Conservation (phyloP, 2,329 filamentous ascomycete genomes). For the Sporothrix protearum region DNA sequence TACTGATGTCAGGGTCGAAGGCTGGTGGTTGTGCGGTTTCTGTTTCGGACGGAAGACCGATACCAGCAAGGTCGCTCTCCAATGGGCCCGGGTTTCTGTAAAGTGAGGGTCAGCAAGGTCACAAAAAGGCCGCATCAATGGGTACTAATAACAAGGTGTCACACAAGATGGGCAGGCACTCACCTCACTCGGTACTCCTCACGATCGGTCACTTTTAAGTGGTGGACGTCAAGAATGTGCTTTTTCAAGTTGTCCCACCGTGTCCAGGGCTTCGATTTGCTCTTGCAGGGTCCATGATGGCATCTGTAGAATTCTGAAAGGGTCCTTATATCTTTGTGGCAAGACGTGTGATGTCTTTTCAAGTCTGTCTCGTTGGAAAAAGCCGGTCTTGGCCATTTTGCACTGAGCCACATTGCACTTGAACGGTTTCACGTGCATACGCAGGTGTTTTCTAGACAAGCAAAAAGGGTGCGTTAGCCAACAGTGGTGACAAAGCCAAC, state of each 20-base stretch:
- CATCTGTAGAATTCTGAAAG: not conserved
- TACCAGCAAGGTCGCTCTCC: not conserved
- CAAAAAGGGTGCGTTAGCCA: not conserved
- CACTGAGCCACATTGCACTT: not conserved
- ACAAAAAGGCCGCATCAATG: too few species aligned
- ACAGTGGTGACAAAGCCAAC: not conserved
- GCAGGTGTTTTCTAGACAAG: not conserved
- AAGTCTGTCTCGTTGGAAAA: not conserved
- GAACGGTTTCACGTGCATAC: not conserved
- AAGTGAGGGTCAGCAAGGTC: not conserved
- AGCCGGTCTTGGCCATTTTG: not conserved
- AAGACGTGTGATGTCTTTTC: slow-evolving; percentile 4
- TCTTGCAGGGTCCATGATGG: not conserved
- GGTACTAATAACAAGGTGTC: not conserved
- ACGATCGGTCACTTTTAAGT: not conserved
- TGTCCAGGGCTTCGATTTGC: not conserved
- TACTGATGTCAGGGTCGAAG: not conserved
- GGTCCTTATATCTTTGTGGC: slow-evolving; percentile 1
- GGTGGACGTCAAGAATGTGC: not conserved
- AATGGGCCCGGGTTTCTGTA: not conserved
- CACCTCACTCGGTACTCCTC: not conserved
- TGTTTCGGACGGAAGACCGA: not conserved
- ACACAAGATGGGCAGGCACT: not conserved
- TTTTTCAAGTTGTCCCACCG: slow-evolving; percentile 9
- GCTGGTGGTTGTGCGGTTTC: not conserved